Base-by-base conservation (phyloP, 495 filamentous ascomycete species). In the Hyaloscypha bicolor region DNA sequence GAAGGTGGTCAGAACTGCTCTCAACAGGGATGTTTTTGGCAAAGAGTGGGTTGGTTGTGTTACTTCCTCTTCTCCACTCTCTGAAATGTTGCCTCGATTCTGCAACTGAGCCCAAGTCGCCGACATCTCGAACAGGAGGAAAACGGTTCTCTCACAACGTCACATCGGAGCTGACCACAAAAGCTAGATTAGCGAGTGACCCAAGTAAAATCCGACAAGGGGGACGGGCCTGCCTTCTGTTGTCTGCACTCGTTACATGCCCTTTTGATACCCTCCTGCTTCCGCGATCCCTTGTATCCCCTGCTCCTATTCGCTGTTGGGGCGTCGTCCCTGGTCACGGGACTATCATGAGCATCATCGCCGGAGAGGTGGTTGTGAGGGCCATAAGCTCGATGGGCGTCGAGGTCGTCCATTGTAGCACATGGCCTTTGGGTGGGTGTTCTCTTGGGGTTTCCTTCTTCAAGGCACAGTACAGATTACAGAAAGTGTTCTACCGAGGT, bases 211-310 rank as follows among this genome's bases (percentile, higher is more conserved):
- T 25, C 25, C 25, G 25, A 25, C 25, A 25, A 25, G 25, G 25
- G 25, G 25, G 25, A 1, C 25, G 25, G 65, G 74, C 76, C 75
- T 68, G 93, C 91, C 85, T 96, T 96, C 78, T 96, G 93, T 76
- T 97, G 93, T 37, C 92, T 86, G 77, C 93, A 97, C 76, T 97
- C 91, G 76, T 96, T 96, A 75, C 93, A 96, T 8, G 93, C 93
- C 58, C 92, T 84, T 78, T 93, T 94, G 59, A 92, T 88, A n/a
- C 86, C 84, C 9, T 89, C 89, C 60, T 87, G 85, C 25, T 25
- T 25, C 25, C 25, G 25, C 25, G 25, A 2, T 25, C 25, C 25
- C 25, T 25, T 25, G 25, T 25, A 25, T 25, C 25, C 25, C 25
- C 25, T 25, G 25, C 1, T 25, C 25, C 2, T 25, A 25, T 25